A percentile compares a stretch with the other conserved stretches of the same genome.
phyloP scores from a whole-genome alignment of 192 early-diverging fungal genomes.

The Coemansia sp. region DNA sequence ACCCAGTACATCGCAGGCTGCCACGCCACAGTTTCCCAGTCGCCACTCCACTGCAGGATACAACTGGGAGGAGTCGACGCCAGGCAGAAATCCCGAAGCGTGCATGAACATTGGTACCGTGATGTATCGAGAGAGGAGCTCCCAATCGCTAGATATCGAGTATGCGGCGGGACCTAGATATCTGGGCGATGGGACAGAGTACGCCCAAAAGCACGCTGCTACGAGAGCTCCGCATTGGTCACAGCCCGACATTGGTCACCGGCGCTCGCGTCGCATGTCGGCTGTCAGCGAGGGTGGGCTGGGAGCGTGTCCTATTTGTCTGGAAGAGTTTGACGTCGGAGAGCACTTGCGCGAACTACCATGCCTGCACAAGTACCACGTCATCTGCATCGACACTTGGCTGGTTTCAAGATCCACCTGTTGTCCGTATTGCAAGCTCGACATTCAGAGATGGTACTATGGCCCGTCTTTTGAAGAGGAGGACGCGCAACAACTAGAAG shows the following conservation, averaged over 20 bases:
- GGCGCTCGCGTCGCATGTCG: constrained; percentile 20
- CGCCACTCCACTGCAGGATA: constrained; percentile 6
- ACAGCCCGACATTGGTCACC: constrained; percentile 41
- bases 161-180: constrained; percentile 11
- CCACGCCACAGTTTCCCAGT: constrained; percentile 16
- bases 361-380: constrained; percentile 70
- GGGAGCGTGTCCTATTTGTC: constrained; percentile 68
- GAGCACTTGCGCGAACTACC: constrained; percentile 68
- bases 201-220: constrained; percentile 6
- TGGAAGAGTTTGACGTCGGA: constrained; percentile 67
- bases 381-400: constrained; percentile 67
- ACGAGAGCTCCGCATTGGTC: constrained; percentile 27
- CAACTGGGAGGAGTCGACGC: constrained; percentile 21
- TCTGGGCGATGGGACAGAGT: neutral
- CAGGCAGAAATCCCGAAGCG: neutral
- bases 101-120: constrained; percentile 17
- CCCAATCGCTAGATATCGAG: constrained; percentile 33
- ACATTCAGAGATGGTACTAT: constrained; percentile 53
- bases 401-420: constrained; percentile 57
- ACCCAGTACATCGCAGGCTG: constrained; percentile 19
- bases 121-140: constrained; percentile 30
- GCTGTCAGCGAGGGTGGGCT: constrained; percentile 26
- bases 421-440: constrained; percentile 59
- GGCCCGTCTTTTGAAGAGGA: constrained; percentile 41
- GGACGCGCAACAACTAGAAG: constrained; percentile 4